These are phyloP conservation scores for Endotrypanum monterogeii DNA, from an alignment of 208 protist genomes.

Conservation along the genomic window DNA sequence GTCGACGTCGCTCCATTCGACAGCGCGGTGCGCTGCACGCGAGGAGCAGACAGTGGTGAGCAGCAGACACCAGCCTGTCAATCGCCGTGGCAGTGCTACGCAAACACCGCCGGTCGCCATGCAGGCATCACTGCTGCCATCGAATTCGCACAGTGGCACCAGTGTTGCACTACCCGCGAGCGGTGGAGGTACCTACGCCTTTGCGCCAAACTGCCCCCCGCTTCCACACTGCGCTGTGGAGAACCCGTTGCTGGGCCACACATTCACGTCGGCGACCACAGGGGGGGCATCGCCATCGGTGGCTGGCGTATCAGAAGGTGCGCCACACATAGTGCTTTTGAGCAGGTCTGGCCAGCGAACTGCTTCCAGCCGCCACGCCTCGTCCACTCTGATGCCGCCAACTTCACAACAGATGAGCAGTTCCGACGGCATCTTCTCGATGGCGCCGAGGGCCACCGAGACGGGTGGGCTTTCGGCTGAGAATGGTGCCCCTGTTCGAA, in stretches of 20 bases:
- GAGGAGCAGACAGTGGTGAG: neutral
- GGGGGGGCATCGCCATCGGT: constrained; percentile 1
- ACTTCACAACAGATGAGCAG: constrained; percentile 11
- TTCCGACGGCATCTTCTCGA: constrained; percentile 24
- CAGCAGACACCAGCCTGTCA: neutral
- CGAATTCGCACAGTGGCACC: neutral
- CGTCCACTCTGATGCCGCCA: constrained; percentile 12
- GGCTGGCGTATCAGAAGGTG: neutral
- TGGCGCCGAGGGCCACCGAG: constrained; percentile 10
- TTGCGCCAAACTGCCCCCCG: constrained; percentile 9
- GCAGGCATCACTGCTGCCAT: constrained; percentile 7
- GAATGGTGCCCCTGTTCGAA: neutral
- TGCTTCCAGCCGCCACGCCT: constrained; percentile 13
- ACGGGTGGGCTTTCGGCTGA: constrained; percentile 2
- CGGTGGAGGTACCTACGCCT: constrained; percentile 14
- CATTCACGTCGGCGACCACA: neutral
- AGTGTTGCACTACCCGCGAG: neutral
- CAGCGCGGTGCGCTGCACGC: neutral
- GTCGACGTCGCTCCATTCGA: neutral
- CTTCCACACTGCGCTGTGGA: constrained; percentile 7
- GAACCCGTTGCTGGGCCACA: constrained; percentile 7
- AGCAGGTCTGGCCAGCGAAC: constrained; percentile 5
- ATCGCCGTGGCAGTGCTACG: neutral
- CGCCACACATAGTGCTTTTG: constrained; percentile 26
- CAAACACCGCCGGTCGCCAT: neutral